Base-by-base conservation (phyloP, 495 filamentous ascomycete species). In the Penicillium turbatum region DNA sequence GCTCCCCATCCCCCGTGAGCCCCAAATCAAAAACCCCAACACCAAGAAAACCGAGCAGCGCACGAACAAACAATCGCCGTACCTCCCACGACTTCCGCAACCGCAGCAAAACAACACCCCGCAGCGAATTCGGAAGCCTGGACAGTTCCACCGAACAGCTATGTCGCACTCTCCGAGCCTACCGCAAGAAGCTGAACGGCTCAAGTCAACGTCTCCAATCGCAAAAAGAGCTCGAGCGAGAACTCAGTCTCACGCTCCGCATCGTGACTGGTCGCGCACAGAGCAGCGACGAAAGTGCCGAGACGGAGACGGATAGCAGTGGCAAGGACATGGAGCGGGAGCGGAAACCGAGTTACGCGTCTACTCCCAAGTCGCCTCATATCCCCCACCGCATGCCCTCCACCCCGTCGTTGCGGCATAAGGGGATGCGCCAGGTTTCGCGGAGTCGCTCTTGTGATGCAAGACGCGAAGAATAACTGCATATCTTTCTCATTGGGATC, bases 91-190 rank as follows among this genome's bases (percentile, higher is more conserved):
- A 84, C 53, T 74, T 74, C 34, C 72, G 79, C 35, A 73, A 79
- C 3, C 78, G 81, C 30, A 73, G 76, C 13, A 84, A 84, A 61
- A 74, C 74, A 53, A 70, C 74, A 48, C 70, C 68, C 30, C 77
- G 78, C 51, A 68, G 55, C 54, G 81, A 82, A 21, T 83, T 82
- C 53, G 85, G 86, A 8, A 81, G 78, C 45, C 74, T 95, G 6
- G 83, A 83, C 60, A 82, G 82, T 70, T 84, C 87, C 6, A 92
- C 88, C 1, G 88, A 93, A 58, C 86, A 91, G 55, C 76, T 90
- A 0, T 90, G 86, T 58, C 86, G 87, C 24, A 85, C 85, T 5
- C 76, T 98, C 6, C 82, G 86, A 44, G 81, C 85, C 2, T 97
- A 95, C 62, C 81, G 93, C 13, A 92, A 90, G 71, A 89, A 89